Conservation (phyloP, 1,284 basidiomycete genomes). For the Ganoderma sinense region DNA sequence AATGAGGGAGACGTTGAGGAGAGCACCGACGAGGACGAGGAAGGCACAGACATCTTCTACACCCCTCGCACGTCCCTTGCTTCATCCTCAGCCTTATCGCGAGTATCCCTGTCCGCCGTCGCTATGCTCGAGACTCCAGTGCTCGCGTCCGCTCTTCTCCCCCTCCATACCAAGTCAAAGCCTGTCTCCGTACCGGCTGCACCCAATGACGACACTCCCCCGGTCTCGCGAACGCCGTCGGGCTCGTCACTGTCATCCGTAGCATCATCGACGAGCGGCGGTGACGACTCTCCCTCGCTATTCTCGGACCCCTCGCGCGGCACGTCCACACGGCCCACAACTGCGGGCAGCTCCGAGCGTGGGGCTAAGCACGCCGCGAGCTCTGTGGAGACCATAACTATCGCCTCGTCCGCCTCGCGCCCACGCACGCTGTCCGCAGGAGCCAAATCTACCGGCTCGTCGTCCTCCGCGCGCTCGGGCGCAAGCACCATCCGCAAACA, state of each 20-base stretch:
- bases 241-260: constrained; percentile 43
- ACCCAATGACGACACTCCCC: constrained; percentile 24
- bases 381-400: constrained; percentile 35
- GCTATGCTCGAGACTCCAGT: constrained; percentile 43
- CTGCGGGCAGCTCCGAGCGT: constrained; percentile 35
- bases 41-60: constrained; percentile 57
- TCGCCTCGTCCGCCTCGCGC: constrained; percentile 34
- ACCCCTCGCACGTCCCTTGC: constrained; percentile 52
- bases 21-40: constrained; percentile 47
- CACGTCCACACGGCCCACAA: constrained; percentile 38
- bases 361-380: constrained; percentile 19
- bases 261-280: constrained; percentile 47
- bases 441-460: constrained; percentile 27
- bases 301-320: constrained; percentile 41
- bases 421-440: constrained; percentile 24
- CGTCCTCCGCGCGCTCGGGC: constrained; percentile 23
- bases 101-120: constrained; percentile 21
- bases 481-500: constrained; percentile 36
- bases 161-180: constrained; percentile 29
- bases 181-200: constrained; percentile 16
- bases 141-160: constrained; percentile 36
- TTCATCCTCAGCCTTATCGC: constrained; percentile 53
- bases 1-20: constrained; percentile 39
- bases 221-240: constrained; percentile 36
- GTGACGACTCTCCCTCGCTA: constrained; percentile 34